Percentiles rank a stretch among this genome's conserved stretches.
Conservation (phyloP, 2,329 filamentous ascomycete species). For the Lecanicillium sp. region DNA sequence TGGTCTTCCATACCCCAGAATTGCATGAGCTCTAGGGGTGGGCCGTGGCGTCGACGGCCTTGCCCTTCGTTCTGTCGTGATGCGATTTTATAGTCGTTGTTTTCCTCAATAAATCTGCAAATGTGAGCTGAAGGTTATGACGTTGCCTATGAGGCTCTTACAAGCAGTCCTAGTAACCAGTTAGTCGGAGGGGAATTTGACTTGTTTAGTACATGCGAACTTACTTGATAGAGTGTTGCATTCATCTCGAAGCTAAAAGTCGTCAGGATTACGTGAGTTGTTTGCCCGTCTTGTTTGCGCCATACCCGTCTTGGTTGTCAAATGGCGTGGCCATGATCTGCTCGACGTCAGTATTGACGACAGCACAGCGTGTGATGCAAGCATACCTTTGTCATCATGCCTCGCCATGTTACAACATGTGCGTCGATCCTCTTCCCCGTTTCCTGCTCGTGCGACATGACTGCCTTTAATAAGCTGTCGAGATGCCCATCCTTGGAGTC, state of each 20-base stretch:
- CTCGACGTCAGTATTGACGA: constrained; percentile 8
- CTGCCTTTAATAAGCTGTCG: constrained; percentile 71
- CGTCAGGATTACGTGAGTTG: not conserved
- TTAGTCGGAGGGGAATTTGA: constrained; percentile 17
- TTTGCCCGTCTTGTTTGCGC: constrained; percentile 12
- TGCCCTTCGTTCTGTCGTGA: constrained; percentile 49
- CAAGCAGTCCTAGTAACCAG: constrained; percentile 43
- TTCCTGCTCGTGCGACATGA: constrained; percentile 66
- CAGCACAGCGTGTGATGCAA: not conserved
- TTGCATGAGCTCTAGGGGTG: constrained; percentile 73
- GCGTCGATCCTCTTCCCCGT: constrained; percentile 63
- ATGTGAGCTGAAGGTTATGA: constrained; percentile 7
- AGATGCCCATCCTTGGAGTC: constrained; percentile 81
- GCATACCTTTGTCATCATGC: constrained; percentile 93
- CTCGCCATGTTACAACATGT: constrained; percentile 86
- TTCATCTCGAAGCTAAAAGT: constrained; percentile 82
- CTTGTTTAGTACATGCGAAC: constrained; percentile 29
- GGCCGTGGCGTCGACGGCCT: constrained; percentile 26
- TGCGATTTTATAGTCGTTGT: constrained; percentile 65
- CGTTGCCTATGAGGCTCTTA: constrained; percentile 27
- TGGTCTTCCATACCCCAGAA: constrained; percentile 68
- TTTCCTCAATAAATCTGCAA: constrained; percentile 83
- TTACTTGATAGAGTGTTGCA: constrained; percentile 81
- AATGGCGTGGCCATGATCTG: constrained; percentile 84
- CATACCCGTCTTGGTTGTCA: constrained; percentile 71